phyloP scores from a whole-genome alignment of 2,329 filamentous ascomycete genomes.

The Ophiocordyceps camponoti-floridani region DNA sequence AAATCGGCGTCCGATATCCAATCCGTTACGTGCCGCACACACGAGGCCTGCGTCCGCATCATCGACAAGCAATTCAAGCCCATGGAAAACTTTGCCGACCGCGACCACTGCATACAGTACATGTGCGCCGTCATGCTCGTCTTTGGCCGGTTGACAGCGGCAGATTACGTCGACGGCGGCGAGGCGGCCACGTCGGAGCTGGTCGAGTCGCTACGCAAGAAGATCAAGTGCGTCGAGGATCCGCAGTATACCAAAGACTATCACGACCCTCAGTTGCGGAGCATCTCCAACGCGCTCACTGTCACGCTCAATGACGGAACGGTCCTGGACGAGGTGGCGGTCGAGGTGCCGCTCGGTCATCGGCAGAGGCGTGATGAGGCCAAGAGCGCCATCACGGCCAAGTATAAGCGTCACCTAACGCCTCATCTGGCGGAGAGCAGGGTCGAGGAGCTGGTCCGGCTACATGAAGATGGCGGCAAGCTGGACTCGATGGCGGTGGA shows the following conservation, averaged over 20 bases:
- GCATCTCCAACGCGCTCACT: slow-evolving; percentile 92
- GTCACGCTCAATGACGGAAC: slow-evolving; percentile 92
- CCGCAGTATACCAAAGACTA: slow-evolving; percentile 88
- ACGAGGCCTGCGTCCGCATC: slow-evolving; percentile 96
- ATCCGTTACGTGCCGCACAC: slow-evolving; percentile 80
- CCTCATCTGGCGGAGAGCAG: slow-evolving; percentile 63
- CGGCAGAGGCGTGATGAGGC: slow-evolving; percentile 83
- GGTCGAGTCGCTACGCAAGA: slow-evolving; percentile 79
- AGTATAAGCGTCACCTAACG: slow-evolving; percentile 83
- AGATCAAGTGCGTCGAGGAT: slow-evolving; percentile 94
- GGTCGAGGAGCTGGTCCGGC: slow-evolving; percentile 66
- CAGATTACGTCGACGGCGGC: slow-evolving; percentile 80
- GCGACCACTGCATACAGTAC: slow-evolving; percentile 99
- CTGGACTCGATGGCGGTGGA: slow-evolving; percentile 74
- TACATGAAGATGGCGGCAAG: slow-evolving; percentile 57
- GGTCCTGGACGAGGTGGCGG: slow-evolving; percentile 71
- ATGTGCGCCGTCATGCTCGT: slow-evolving; percentile 95
- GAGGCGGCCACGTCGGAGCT: slow-evolving; percentile 83
- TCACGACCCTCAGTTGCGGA: slow-evolving; percentile 82
- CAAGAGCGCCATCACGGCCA: slow-evolving; percentile 89
- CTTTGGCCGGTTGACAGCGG: slow-evolving; percentile 83
- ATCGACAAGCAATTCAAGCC: slow-evolving; percentile 99
- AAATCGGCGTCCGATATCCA: slow-evolving; percentile 92
- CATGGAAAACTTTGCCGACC: slow-evolving; percentile 99
- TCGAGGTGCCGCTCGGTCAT: slow-evolving; percentile 91